These are phyloP conservation scores for Gnomoniopsis sp. DNA, from an alignment of 2,329 filamentous ascomycete species.

Conservation along the genomic window DNA sequence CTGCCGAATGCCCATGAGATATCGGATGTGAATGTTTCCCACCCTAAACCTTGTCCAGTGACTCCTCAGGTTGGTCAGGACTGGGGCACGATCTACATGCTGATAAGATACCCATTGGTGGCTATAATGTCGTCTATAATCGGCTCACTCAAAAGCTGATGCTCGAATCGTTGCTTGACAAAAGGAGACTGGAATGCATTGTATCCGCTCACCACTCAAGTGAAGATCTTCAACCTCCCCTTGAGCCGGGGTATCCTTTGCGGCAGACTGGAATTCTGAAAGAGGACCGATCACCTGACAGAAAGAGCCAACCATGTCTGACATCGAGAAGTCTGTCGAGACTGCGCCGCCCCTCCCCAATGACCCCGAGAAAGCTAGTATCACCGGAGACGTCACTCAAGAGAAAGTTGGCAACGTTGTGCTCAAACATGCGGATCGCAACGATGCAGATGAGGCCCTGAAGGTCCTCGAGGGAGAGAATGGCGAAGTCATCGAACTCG, in stretches of 20 bases:
- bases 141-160: not conserved
- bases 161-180: not conserved
- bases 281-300: not conserved
- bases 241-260: not conserved
- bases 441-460: slow-evolving; percentile 41
- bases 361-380: slow-evolving; percentile 14
- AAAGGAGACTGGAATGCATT: not conserved
- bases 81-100: not conserved
- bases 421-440: slow-evolving; percentile 32
- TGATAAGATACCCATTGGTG: not conserved
- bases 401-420: slow-evolving; percentile 12
- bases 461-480: slow-evolving; percentile 33
- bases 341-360: not conserved
- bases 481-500: slow-evolving; percentile 33
- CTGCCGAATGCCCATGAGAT: not conserved
- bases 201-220: not conserved
- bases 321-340: slow-evolving; percentile 14
- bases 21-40: not conserved
- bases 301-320: slow-evolving; percentile 4
- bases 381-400: not conserved
- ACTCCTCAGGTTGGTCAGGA: not conserved
- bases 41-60: not conserved
- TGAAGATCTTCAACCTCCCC: not conserved
- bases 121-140: not conserved
- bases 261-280: not conserved